These are phyloP conservation scores for Pyropia yezoensis DNA, from an alignment of 23 red algal genomes.

Conservation along the genomic window DNA sequence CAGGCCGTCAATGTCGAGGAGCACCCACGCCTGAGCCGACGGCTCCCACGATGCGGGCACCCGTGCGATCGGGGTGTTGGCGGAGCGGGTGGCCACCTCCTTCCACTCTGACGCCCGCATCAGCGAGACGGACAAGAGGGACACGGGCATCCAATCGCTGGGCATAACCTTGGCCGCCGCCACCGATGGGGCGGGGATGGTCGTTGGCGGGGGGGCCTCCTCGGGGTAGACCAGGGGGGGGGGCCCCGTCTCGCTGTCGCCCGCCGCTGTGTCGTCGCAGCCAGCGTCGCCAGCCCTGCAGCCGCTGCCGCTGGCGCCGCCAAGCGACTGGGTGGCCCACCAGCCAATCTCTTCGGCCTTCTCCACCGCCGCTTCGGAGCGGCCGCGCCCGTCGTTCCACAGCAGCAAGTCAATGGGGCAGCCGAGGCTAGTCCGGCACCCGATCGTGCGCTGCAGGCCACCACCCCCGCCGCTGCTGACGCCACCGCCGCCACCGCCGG, in stretches of 20 bases:
- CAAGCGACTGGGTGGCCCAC: constrained; percentile 17
- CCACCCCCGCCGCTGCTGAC: constrained; percentile 8
- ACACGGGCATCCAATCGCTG: constrained; percentile 44
- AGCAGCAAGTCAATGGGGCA: constrained; percentile 44
- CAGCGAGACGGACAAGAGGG: constrained; percentile 39
- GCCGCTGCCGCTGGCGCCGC: too few species aligned
- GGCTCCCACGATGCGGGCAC: constrained; percentile 55
- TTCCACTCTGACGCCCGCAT: constrained; percentile 38
- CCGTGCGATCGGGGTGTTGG: neutral
- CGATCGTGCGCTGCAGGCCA: constrained; percentile 25
- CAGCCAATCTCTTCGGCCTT: constrained; percentile 39
- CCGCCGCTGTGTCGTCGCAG: too few species aligned
- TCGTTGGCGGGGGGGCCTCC: too few species aligned
- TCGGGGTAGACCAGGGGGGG: too few species aligned
- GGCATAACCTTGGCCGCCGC: neutral
- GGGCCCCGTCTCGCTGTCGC: too few species aligned
- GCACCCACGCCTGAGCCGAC: constrained; percentile 44
- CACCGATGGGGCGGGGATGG: too few species aligned
- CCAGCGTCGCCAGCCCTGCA: too few species aligned
- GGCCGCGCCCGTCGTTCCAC: constrained; percentile 43
- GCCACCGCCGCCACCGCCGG: neutral
- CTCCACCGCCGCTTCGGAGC: constrained; percentile 5
- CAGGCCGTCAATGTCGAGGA: constrained; percentile 64
- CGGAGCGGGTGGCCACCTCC: constrained; percentile 8
- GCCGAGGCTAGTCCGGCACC: constrained; percentile 11